These are phyloP conservation scores for Pestalotiopsis sp. DNA, from an alignment of 2,329 filamentous ascomycete species.

Conservation along the genomic window DNA sequence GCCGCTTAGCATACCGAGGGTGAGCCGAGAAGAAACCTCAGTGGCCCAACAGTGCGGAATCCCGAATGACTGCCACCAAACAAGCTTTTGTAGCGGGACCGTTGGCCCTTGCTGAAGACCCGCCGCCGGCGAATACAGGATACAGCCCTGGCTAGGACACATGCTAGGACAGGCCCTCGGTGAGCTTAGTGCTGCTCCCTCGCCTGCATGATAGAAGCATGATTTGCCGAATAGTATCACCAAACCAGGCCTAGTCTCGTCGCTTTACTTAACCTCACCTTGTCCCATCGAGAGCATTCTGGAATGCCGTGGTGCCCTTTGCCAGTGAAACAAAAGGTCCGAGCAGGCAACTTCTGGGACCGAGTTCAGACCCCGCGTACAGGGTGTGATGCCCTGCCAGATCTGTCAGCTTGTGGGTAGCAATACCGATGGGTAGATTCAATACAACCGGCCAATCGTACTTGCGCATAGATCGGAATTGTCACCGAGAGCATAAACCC, in stretches of 20 bases:
- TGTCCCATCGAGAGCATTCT: neutral
- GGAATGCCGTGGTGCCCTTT: neutral
- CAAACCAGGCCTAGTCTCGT: neutral
- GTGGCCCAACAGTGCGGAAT: neutral
- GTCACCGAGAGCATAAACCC: neutral
- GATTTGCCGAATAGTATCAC: neutral
- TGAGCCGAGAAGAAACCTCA: neutral
- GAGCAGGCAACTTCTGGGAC: neutral
- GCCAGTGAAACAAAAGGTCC: neutral
- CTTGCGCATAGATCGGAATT: neutral
- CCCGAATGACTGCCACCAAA: neutral
- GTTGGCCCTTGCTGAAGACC: neutral
- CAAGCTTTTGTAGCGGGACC: neutral
- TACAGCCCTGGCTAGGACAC: neutral
- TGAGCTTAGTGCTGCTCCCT: neutral
- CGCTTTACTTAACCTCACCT: neutral
- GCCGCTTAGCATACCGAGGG: neutral
- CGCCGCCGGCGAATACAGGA: neutral
- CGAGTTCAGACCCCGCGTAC: neutral
- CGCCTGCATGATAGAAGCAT: neutral
- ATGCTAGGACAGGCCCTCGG: neutral
- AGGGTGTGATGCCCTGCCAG: neutral
- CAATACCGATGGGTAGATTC: neutral
- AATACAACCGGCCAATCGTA: neutral
- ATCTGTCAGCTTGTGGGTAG: neutral